Percentiles rank a stretch among this genome's conserved stretches.
These are phyloP conservation scores for Acacia crassicarpa DNA, from an alignment of 306 rosid genomes.

Conservation along the genomic window DNA sequence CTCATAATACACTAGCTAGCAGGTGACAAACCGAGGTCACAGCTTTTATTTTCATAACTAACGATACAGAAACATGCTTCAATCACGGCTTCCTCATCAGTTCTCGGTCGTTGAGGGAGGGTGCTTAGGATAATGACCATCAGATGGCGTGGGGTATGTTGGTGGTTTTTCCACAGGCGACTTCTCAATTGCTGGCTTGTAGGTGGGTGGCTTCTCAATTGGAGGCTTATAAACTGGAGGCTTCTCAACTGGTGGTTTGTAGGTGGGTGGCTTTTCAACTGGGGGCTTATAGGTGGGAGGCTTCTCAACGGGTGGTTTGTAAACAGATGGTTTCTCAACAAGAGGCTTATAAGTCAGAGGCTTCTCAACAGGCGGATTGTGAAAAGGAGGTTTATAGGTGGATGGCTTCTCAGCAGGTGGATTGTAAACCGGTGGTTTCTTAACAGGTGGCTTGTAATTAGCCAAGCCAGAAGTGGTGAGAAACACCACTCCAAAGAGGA, in stretches of 20 bases:
- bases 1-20: background rate
- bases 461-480: background rate
- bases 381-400: too few relatives aligned
- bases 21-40: background rate
- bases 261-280: background rate
- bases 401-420: too few relatives aligned
- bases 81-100: background rate
- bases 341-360: background rate
- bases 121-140: slow-evolving; percentile 19
- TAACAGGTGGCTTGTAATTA: background rate
- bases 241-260: background rate
- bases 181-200: background rate
- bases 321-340: background rate
- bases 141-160: background rate
- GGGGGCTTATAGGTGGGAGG: background rate
- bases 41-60: background rate
- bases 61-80: background rate
- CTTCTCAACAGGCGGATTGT: background rate
- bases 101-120: background rate
- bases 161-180: slow-evolving; percentile 13
- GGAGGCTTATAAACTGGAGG: background rate
- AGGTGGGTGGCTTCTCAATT: background rate
- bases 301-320: background rate
- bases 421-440: background rate
- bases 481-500: slow-evolving; percentile 7